A percentile compares a stretch with the other conserved stretches of the same genome.
Evolutionary conservation across 1,284 basidiomycete species (phyloP).

Genomic region (Rhodotorula mucilaginosa): DNA sequence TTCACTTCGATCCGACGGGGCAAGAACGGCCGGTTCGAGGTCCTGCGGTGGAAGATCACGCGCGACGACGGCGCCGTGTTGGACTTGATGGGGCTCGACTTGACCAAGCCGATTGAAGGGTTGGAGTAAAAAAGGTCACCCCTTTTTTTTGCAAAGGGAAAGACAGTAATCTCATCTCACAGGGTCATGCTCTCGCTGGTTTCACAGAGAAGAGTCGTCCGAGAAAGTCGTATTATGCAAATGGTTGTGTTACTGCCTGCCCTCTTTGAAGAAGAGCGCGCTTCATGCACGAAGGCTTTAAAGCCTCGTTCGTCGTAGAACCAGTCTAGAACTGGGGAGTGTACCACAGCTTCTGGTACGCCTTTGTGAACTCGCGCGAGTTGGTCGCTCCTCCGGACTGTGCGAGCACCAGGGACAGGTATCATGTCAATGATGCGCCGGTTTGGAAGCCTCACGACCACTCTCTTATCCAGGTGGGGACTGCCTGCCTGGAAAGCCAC

Average conservation of each 20-base stretch:
- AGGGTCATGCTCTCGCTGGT: too few species aligned
- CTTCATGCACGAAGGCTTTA: neutral
- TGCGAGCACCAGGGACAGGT: too few species aligned
- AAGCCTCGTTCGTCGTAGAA: too few species aligned
- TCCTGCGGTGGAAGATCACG: conserved; percentile 39
- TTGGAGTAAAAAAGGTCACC: neutral
- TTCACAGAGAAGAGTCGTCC: too few species aligned
- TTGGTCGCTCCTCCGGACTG: conserved; percentile 22
- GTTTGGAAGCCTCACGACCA: too few species aligned
- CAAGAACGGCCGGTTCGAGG: conserved; percentile 37
- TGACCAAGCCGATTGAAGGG: conserved; percentile 5
- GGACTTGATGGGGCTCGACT: conserved; percentile 27
- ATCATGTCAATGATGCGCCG: too few species aligned
- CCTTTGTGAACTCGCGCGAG: conserved; percentile 18
- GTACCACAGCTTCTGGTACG: conserved; percentile 36
- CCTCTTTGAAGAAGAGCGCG: too few species aligned
- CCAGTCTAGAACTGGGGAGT: conserved; percentile 27
- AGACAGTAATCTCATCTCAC: neutral
- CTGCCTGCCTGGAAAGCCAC: too few species aligned
- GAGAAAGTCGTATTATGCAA: too few species aligned
- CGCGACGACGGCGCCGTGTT: conserved; percentile 38
- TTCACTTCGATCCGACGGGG: conserved; percentile 41
- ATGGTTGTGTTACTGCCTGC: too few species aligned
- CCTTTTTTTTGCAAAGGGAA: neutral
- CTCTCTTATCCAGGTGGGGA: too few species aligned